A percentile compares a stretch with the other conserved stretches of the same genome.
Conservation (phyloP, 495 filamentous ascomycete species). For the Chaetomidium leptoderma region DNA sequence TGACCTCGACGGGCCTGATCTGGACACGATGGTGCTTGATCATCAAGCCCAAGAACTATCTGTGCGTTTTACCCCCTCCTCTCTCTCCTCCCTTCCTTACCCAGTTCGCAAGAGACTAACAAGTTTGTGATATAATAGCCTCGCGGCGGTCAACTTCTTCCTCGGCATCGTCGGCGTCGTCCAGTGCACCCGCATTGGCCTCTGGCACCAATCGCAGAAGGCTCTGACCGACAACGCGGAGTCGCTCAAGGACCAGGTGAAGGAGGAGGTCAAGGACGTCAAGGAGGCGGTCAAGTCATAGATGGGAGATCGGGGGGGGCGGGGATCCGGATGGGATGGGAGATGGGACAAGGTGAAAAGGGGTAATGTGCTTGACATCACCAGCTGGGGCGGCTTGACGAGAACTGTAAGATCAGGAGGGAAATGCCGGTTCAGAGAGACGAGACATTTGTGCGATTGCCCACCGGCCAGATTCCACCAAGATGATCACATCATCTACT, state of each 20-base stretch:
- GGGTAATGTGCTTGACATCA: background rate
- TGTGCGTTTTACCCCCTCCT: constrained; percentile 52
- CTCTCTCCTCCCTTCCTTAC: background rate
- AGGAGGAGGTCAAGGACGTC: constrained; percentile 20
- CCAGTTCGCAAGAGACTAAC: constrained; percentile 5
- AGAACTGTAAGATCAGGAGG: background rate
- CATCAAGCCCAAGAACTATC: constrained; percentile 86
- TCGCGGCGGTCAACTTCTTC: constrained; percentile 98
- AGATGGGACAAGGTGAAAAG: background rate
- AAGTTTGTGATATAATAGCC: constrained; percentile 41
- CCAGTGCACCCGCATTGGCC: constrained; percentile 71
- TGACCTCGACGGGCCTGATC: constrained; percentile 86
- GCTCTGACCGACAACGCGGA: constrained; percentile 41
- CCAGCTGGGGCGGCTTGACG: background rate
- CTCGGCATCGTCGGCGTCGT: constrained; percentile 79
- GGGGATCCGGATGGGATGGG: background rate
- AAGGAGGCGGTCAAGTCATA: constrained; percentile 22
- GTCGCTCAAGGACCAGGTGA: constrained; percentile 44
- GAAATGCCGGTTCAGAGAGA: background rate
- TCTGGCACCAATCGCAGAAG: constrained; percentile 62
- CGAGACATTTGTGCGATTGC: no score
- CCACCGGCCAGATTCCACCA: background rate
- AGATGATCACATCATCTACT: background rate
- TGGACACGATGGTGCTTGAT: constrained; percentile 99
- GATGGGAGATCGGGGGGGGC: no score